phyloP scores from a whole-genome alignment of 164 flowering plant genomes.

The Chloranthus sessilifolius region DNA sequence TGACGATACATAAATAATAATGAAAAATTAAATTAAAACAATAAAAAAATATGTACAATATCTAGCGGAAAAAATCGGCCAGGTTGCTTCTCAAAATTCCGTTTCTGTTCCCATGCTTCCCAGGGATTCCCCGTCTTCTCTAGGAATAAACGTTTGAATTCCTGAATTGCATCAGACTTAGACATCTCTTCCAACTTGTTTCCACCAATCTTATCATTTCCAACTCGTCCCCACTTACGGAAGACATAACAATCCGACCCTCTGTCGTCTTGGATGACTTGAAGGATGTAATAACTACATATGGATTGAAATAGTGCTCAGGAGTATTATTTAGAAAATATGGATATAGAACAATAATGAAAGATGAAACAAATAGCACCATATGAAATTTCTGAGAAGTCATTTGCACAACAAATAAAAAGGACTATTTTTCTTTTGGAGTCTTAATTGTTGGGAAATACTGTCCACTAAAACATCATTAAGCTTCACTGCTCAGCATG shows the following conservation, averaged over 20 bases:
- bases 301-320: constrained; percentile 19
- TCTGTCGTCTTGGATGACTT: constrained; percentile 86
- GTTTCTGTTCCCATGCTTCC: constrained; percentile 83
- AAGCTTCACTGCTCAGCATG: too few species aligned
- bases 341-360: neutral
- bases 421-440: too few species aligned
- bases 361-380: too few species aligned
- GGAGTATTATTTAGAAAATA: too few species aligned
- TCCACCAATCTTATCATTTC: constrained; percentile 88
- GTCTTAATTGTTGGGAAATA: too few species aligned
- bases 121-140: constrained; percentile 95
- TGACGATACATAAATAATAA: too few species aligned
- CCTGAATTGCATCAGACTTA: constrained; percentile 69
- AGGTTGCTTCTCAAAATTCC: constrained; percentile 77
- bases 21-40: constrained; percentile 12
- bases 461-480: too few species aligned
- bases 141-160: constrained; percentile 80
- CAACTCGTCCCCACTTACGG: constrained; percentile 99
- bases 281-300: constrained; percentile 90
- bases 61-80: constrained; percentile 91
- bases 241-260: constrained; percentile 76
- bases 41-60: constrained; percentile 75
- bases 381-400: too few species aligned
- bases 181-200: constrained; percentile 66
- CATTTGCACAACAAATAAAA: too few species aligned